Evolutionary conservation across 768 basidiomycete species (phyloP).

Genomic region (Podaxis sp.): DNA sequence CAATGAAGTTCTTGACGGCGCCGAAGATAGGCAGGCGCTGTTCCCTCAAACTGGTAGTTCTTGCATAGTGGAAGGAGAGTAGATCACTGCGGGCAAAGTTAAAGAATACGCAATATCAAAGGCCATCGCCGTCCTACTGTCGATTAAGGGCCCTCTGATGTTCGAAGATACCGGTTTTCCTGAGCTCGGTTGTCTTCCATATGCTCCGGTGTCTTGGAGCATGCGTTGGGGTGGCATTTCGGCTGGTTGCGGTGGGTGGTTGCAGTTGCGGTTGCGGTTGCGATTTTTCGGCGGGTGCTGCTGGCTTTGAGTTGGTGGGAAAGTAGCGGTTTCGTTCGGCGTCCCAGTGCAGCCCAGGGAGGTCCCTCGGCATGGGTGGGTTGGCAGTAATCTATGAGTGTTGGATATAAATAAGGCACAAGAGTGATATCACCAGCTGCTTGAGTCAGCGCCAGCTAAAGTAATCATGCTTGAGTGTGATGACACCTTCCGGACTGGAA

Average conservation of each 20-base stretch:
- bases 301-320: slow-evolving; percentile 39
- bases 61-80: background rate
- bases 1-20: slow-evolving; percentile 1
- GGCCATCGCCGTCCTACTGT: background rate
- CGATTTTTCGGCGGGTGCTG: slow-evolving; percentile 12
- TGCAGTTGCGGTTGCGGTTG: slow-evolving; percentile 10
- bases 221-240: background rate
- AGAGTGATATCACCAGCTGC: background rate
- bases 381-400: background rate
- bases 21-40: slow-evolving; percentile 6
- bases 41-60: background rate
- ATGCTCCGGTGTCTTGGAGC: background rate
- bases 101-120: background rate
- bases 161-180: background rate
- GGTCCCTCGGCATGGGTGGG: slow-evolving; percentile 24
- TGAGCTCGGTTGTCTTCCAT: background rate
- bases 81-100: background rate
- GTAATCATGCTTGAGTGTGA: no score
- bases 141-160: background rate
- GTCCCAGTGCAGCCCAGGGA: slow-evolving; percentile 60
- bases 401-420: background rate
- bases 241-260: background rate
- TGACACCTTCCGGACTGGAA: no score
- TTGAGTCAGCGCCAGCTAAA: no score
- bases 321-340: slow-evolving; percentile 50